Evolutionary conservation across 495 filamentous ascomycete genomes (phyloP).

Genomic region (Collariella sp.): DNA sequence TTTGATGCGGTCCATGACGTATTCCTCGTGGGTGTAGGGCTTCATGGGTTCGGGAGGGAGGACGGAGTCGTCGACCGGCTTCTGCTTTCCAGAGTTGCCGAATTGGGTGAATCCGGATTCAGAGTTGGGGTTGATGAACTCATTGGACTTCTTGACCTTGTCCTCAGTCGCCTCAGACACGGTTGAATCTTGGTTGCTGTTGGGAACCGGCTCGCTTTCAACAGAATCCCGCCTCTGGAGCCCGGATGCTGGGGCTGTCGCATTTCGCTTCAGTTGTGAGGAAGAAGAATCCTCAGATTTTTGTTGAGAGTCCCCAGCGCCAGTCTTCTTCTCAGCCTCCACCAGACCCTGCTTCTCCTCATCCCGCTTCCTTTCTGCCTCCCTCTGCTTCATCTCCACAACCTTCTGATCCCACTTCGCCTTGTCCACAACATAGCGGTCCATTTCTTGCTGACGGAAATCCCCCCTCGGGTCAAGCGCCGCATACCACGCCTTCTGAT

Average conservation of each 20-base stretch:
- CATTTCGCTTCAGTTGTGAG: conserved; percentile 4
- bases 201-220: not conserved
- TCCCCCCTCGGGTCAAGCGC: conserved; percentile 44
- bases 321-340: conserved; percentile 8
- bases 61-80: conserved; percentile 2
- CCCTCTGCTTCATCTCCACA: conserved; percentile 16
- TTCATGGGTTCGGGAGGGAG: conserved; percentile 25
- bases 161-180: not conserved
- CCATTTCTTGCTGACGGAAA: conserved; percentile 31
- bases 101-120: not conserved
- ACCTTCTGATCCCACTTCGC: conserved; percentile 28
- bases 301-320: conserved; percentile 5
- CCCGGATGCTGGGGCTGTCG: not conserved
- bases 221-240: conserved; percentile 1
- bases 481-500: conserved; percentile 56
- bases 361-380: conserved; percentile 4
- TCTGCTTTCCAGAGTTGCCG: not conserved
- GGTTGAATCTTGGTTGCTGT: not conserved
- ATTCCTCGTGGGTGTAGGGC: conserved; percentile 56
- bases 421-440: conserved; percentile 29
- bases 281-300: not conserved
- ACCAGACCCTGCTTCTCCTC: conserved; percentile 1
- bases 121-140: not conserved
- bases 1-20: conserved; percentile 47
- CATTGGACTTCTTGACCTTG: not conserved